Base-by-base conservation (phyloP, 768 basidiomycete species). In the Hirschioporus abietinus region DNA sequence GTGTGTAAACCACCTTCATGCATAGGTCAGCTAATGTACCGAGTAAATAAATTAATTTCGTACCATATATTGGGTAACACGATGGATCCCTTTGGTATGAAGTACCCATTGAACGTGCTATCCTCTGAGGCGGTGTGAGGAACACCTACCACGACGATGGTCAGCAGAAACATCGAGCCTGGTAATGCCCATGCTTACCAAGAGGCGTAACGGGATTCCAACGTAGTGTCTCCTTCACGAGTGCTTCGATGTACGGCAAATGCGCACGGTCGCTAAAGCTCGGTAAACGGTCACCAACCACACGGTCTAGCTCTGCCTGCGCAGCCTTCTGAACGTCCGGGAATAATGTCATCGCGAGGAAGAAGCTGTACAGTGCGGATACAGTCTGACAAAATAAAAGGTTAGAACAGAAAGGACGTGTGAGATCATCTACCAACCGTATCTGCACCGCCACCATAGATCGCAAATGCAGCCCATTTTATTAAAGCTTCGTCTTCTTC, bases 1-100 rank as follows among this genome's bases (percentile, higher is more conserved):
- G 69, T 86, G 85, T 7, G 82, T 77, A 58, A 88, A 78, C 70
- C 80, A 79, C 84, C 86, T 75, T 52, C 30, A 66, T 68, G 63
- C 34, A 35, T 64, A 42, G 9, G 65, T 26, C 20, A 52, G 20
- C 35, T 65, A n/a, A 42, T 17, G 60, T 58, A 62, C 35, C n/a
- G 36, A 35, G 25, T 15, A 26, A 52, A 27, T 18, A 26, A 68
- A n/a, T 26, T 35, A 70, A 20, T 71, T 67, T 23, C 70, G 7
- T 25, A 74, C 73, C 71, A 69, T 0, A 74, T 70, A 42, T 72
- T 72, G 1, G 70, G 68, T 34, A 74, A 68, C 6, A 75, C 65
- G 9, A 73, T 71, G 8, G 75, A 63, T 20, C 72, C 76, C 57
- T 75, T 74, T 1, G 78, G 78, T 24, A 79, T 78, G 66, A 73